Evolutionary conservation across 805 yeast genomes (phyloP).

Genomic region (Lipomyces starkeyi): DNA sequence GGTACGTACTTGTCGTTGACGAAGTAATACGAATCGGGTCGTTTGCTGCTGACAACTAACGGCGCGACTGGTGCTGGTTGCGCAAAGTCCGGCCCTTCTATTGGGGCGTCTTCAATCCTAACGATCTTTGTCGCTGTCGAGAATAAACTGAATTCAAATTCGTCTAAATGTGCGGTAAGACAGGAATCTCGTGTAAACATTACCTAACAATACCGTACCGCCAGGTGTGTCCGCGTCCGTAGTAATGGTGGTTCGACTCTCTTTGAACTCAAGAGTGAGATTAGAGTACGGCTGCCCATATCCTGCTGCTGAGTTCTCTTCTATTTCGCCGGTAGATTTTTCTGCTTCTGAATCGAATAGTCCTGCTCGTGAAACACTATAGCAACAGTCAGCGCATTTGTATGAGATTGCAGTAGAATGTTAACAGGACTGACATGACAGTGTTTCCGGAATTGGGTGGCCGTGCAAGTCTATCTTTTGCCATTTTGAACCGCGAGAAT

Average conservation of each 20-base stretch:
- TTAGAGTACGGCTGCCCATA: background rate
- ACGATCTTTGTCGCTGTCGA: constrained; percentile 19
- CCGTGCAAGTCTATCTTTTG: background rate
- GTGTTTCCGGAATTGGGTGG: constrained; percentile 3
- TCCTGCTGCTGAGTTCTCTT: background rate
- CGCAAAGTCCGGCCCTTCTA: constrained; percentile 2
- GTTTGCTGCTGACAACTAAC: constrained; percentile 21
- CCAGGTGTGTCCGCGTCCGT: background rate
- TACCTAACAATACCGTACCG: background rate
- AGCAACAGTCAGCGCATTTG: background rate
- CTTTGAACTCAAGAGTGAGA: constrained; percentile 5
- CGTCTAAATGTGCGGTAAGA: constrained; percentile 8
- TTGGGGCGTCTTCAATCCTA: constrained; percentile 18
- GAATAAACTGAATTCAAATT: constrained; percentile 31
- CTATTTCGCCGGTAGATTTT: background rate
- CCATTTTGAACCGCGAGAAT: background rate
- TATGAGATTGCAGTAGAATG: background rate
- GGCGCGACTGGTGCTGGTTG: constrained; percentile 18
- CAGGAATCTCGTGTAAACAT: background rate
- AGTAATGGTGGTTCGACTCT: background rate
- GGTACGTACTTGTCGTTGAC: constrained; percentile 19
- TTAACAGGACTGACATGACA: background rate
- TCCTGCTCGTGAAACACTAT: constrained; percentile 6
- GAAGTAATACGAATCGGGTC: constrained; percentile 33
- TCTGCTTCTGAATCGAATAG: background rate